These are phyloP conservation scores for Lepraria neglecta DNA, from an alignment of 495 filamentous ascomycete genomes.

Conservation along the genomic window DNA sequence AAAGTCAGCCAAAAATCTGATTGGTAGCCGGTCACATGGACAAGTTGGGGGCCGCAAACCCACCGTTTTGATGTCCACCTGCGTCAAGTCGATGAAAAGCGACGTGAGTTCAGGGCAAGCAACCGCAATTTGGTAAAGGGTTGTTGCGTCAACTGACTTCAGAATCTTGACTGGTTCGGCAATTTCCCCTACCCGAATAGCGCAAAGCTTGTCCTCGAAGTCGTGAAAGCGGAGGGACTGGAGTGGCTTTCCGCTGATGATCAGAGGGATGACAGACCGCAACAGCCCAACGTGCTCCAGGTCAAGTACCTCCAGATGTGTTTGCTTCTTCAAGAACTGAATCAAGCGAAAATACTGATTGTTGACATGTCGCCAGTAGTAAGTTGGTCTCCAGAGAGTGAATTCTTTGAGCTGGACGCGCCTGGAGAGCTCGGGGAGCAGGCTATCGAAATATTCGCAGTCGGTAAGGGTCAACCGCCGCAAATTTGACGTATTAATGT, in stretches of 20 bases:
- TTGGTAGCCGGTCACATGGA: too few relatives aligned
- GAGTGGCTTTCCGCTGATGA: not conserved
- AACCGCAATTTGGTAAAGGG: not conserved
- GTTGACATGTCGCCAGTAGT: too few relatives aligned
- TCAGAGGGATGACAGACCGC: not conserved
- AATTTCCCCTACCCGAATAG: not conserved
- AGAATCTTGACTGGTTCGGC: not conserved
- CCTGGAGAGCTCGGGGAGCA: not conserved
- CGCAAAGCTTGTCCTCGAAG: not conserved
- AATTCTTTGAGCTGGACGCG: too few relatives aligned
- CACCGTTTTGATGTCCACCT: conserved; percentile 3
- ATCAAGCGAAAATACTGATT: too few relatives aligned
- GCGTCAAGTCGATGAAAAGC: not conserved
- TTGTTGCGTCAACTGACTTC: not conserved
- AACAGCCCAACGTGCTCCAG: not conserved
- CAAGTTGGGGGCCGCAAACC: not conserved
- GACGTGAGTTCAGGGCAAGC: not conserved
- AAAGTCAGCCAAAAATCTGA: too few relatives aligned
- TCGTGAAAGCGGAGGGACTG: not conserved
- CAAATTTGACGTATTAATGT: not conserved
- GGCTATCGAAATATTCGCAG: not conserved
- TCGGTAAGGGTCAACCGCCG: not conserved
- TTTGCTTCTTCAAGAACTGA: too few relatives aligned
- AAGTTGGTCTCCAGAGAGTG: too few relatives aligned
- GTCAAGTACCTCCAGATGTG: not conserved